Evolutionary conservation across 2,329 filamentous ascomycete species (phyloP).

Genomic region (Coleophoma eucalyptorum): DNA sequence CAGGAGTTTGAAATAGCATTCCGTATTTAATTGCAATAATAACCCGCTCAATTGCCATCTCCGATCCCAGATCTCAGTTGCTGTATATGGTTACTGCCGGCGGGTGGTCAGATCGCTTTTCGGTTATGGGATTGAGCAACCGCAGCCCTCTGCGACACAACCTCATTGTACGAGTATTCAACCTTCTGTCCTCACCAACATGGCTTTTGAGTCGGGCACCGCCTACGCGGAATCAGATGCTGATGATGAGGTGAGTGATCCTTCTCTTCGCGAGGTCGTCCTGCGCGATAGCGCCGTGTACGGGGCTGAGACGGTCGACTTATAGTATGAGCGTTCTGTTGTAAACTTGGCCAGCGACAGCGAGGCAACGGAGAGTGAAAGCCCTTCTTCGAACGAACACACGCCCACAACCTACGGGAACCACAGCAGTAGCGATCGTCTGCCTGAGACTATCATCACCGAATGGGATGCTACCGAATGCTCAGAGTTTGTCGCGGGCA

Average conservation of each 20-base stretch:
- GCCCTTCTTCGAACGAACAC: slow-evolving; percentile 62
- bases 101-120: too few species aligned
- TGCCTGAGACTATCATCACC: slow-evolving; percentile 72
- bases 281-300: background rate
- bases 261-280: background rate
- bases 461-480: slow-evolving; percentile 85
- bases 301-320: background rate
- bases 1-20: too few species aligned
- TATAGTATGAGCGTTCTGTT: slow-evolving; percentile 65
- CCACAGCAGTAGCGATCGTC: slow-evolving; percentile 57
- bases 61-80: too few species aligned
- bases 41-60: too few species aligned
- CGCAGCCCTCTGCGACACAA: background rate
- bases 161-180: background rate
- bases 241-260: slow-evolving; percentile 57
- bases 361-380: slow-evolving; percentile 68
- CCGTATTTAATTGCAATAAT: too few species aligned
- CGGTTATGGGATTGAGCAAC: background rate
- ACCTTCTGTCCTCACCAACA: slow-evolving; percentile 12
- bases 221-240: slow-evolving; percentile 77
- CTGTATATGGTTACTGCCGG: too few species aligned
- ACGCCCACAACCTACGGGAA: slow-evolving; percentile 77
- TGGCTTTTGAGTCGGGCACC: slow-evolving; percentile 61
- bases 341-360: slow-evolving; percentile 61
- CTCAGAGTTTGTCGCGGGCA: slow-evolving; percentile 78